phyloP scores from a whole-genome alignment of 495 filamentous ascomycete species.

The Podospora pseudoanserina region DNA sequence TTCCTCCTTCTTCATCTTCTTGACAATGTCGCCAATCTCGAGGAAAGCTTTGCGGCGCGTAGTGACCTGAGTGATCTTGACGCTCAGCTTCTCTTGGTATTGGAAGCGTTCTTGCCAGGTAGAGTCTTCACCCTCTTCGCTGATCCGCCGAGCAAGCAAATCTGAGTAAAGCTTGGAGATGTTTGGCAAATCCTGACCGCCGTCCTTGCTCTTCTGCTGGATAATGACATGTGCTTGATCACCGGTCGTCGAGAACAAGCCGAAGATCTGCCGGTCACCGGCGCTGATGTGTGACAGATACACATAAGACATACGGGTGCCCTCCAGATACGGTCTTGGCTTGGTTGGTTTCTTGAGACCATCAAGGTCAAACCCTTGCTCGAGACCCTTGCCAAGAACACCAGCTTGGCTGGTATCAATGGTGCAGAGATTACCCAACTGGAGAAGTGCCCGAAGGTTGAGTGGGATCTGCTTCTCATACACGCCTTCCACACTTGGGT shows the following conservation, averaged over 20 bases:
- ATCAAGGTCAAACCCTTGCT: constrained; percentile 87
- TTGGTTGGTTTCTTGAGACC: constrained; percentile 63
- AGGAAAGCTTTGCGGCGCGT: constrained; percentile 83
- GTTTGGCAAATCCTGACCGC: constrained; percentile 77
- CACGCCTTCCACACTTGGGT: constrained; percentile 91
- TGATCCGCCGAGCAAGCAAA: constrained; percentile 55
- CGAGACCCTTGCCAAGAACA: constrained; percentile 87
- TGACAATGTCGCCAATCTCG: constrained; percentile 78
- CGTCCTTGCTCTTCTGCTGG: constrained; percentile 70
- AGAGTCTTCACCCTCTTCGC: constrained; percentile 60
- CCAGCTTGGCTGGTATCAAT: constrained; percentile 89
- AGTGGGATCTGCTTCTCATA: constrained; percentile 92
- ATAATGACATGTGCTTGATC: constrained; percentile 81
- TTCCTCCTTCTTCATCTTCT: constrained; percentile 85
- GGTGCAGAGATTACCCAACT: constrained; percentile 89
- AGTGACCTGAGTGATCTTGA: constrained; percentile 81
- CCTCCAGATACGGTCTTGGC: constrained; percentile 68
- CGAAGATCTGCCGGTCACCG: constrained; percentile 89
- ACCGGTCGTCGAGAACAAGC: constrained; percentile 79
- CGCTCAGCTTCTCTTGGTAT: constrained; percentile 83
- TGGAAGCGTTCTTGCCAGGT: constrained; percentile 74
- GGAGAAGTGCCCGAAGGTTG: constrained; percentile 75
- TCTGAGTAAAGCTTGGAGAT: constrained; percentile 89
- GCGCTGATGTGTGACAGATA: constrained; percentile 90
- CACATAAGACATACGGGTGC: constrained; percentile 67